Percentiles rank a stretch among this genome's conserved stretches.
These are phyloP conservation scores for Coelastrella sp. DNA, from an alignment of 139 green algal genomes.

Conservation along the genomic window DNA sequence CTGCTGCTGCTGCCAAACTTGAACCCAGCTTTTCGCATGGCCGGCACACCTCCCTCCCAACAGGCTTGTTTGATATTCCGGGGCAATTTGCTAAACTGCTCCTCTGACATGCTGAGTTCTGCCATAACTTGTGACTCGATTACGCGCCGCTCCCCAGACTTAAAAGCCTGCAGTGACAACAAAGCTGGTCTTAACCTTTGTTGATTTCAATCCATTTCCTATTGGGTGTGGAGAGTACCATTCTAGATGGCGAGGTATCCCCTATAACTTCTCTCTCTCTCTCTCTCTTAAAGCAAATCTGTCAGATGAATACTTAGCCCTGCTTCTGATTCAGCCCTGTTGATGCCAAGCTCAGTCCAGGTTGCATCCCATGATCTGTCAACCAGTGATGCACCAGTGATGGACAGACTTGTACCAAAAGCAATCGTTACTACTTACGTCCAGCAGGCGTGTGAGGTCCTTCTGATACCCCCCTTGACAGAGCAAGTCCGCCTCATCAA, in stretches of 20 bases:
- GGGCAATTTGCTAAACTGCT: constrained; percentile 63
- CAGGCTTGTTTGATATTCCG: constrained; percentile 66
- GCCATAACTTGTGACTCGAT: constrained; percentile 56
- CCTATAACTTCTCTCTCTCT: too few relatives aligned
- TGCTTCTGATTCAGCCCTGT: too few relatives aligned
- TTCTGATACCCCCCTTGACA: constrained; percentile 80
- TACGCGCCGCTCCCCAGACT: constrained; percentile 67
- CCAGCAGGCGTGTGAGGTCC: constrained; percentile 74
- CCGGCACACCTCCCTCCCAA: constrained; percentile 57
- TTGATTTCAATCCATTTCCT: too few relatives aligned
- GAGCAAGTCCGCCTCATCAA: constrained; percentile 97
- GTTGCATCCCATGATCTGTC: too few relatives aligned
- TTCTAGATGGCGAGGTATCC: too few relatives aligned
- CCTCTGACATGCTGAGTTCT: constrained; percentile 65
- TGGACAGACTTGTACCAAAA: too few relatives aligned
- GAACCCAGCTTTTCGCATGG: constrained; percentile 69
- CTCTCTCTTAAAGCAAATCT: too few relatives aligned
- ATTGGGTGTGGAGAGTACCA: too few relatives aligned
- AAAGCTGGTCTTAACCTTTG: too few relatives aligned
- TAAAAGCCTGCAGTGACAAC: constrained; percentile 61
- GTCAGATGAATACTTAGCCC: too few relatives aligned
- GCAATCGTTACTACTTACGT: constrained; percentile 55
- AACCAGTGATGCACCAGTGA: too few relatives aligned
- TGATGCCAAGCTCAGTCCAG: too few relatives aligned
- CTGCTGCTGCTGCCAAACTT: background rate